Conservation (phyloP, 2,329 filamentous ascomycete species). For the Venturia nashicola region DNA sequence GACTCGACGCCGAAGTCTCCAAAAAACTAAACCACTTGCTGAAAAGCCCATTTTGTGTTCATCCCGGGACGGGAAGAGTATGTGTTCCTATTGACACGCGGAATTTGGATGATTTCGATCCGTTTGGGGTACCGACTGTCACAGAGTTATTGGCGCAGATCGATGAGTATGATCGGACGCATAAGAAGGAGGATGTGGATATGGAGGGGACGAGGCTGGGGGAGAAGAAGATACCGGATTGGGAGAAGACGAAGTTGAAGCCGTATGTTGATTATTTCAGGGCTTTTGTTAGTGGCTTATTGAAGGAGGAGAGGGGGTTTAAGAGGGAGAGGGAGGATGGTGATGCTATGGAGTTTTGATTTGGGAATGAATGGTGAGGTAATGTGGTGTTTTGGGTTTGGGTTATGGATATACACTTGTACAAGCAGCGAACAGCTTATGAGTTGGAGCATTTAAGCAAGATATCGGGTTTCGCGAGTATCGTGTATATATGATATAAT, state of each 20-base stretch:
- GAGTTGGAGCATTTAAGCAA: not conserved
- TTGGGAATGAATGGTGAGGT: not conserved
- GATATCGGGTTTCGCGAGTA: not conserved
- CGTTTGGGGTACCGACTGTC: slow-evolving; percentile 78
- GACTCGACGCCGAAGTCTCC: slow-evolving; percentile 91
- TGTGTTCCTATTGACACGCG: slow-evolving; percentile 85
- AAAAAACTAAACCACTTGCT: slow-evolving; percentile 98
- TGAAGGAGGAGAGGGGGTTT: slow-evolving; percentile 55
- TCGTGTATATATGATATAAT: too few relatives aligned
- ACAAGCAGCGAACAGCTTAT: not conserved
- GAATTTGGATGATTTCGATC: slow-evolving; percentile 71
- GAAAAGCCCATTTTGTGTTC: slow-evolving; percentile 92
- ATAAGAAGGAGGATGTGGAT: slow-evolving; percentile 29
- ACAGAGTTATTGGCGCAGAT: slow-evolving; percentile 73
- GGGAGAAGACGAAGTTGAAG: slow-evolving; percentile 93
- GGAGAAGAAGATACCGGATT: slow-evolving; percentile 55
- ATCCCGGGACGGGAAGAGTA: slow-evolving; percentile 84
- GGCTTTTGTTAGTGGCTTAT: slow-evolving; percentile 61
- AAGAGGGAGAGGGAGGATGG: slow-evolving; percentile 45
- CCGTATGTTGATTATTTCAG: slow-evolving; percentile 87
- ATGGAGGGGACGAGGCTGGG: slow-evolving; percentile 16
- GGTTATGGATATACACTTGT: not conserved
- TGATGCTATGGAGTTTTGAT: slow-evolving; percentile 48
- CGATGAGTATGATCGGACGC: slow-evolving; percentile 56
- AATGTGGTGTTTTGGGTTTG: not conserved